Evolutionary conservation across 129 eudicot species (phyloP).

Genomic region (Solidago caesia): DNA sequence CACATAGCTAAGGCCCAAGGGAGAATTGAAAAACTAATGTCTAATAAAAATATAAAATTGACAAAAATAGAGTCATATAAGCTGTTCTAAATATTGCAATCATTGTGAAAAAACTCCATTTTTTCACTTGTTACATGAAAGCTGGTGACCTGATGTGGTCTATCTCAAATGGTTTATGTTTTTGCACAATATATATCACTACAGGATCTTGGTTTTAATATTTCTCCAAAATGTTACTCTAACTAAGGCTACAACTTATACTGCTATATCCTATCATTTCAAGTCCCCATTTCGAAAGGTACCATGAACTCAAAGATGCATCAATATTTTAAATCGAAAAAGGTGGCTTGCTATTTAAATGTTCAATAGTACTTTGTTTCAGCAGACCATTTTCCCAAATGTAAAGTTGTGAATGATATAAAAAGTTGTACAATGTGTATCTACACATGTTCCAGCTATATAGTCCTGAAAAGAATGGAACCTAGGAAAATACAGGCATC

Average conservation of each 20-base stretch:
- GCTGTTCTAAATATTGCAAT: too few species aligned
- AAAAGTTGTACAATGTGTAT: background rate
- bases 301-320: background rate
- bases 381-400: too few species aligned
- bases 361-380: too few species aligned
- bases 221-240: too few species aligned
- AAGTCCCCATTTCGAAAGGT: background rate
- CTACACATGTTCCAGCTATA: background rate
- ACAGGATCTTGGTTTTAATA: background rate
- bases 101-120: background rate
- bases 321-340: background rate
- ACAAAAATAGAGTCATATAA: background rate
- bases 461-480: too few species aligned
- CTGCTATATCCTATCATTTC: too few species aligned
- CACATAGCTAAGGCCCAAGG: too few species aligned
- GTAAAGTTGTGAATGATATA: background rate
- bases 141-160: background rate
- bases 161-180: background rate
- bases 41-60: background rate
- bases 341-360: background rate
- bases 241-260: too few species aligned
- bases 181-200: background rate
- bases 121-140: background rate
- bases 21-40: background rate
- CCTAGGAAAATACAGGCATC: too few species aligned